Evolutionary conservation across 371 early-diverging fungal species (phyloP).

Genomic region (Mucor saturninus): DNA sequence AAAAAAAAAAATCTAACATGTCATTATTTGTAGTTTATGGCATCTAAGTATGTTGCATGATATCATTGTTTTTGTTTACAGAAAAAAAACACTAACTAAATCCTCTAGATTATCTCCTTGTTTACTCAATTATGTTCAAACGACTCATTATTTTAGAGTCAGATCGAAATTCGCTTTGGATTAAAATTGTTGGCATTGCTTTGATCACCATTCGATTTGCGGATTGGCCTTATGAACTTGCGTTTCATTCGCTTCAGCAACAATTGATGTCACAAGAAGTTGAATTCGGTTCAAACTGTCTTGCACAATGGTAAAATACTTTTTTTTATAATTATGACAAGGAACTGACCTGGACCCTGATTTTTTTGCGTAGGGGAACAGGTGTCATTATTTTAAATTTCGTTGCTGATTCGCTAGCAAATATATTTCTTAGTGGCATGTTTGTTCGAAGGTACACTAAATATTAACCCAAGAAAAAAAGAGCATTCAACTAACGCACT

Average conservation of each 20-base stretch:
- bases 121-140: constrained; percentile 52
- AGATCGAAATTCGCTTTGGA: constrained; percentile 39
- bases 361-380: constrained; percentile 31
- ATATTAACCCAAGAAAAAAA: background rate
- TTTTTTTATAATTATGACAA: background rate
- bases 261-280: constrained; percentile 21
- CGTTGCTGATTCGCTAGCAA: constrained; percentile 44
- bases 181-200: constrained; percentile 41
- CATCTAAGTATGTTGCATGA: constrained; percentile 16
- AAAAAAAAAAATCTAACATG: background rate
- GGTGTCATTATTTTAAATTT: constrained; percentile 55
- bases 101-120: constrained; percentile 31
- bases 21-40: constrained; percentile 16
- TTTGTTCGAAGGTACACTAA: constrained; percentile 47
- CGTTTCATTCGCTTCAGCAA: constrained; percentile 31
- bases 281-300: constrained; percentile 37
- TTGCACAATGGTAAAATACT: constrained; percentile 43
- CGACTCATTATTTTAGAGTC: constrained; percentile 47
- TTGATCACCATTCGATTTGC: constrained; percentile 50
- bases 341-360: too few species aligned
- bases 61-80: background rate
- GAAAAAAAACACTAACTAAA: background rate
- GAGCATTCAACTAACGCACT: background rate
- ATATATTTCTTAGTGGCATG: constrained; percentile 53
- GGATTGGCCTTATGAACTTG: constrained; percentile 55